phyloP scores from a whole-genome alignment of 805 yeast species.

The Debaryomyces hansenii region DNA sequence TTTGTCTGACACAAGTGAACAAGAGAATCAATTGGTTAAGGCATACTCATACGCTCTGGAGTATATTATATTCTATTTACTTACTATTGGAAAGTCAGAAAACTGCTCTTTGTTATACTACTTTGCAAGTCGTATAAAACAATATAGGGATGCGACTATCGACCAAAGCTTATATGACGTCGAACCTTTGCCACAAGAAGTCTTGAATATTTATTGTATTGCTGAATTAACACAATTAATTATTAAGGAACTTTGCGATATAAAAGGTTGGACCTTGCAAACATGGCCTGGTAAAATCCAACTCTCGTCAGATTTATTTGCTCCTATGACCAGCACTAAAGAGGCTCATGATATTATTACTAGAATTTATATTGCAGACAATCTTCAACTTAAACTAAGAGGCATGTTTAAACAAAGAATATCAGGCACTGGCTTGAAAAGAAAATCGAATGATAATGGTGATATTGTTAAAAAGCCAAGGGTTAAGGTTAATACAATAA shows the following conservation, averaged over 20 bases:
- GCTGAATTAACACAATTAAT: conserved; percentile 74
- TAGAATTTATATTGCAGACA: conserved; percentile 56
- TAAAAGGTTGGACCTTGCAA: conserved; percentile 65
- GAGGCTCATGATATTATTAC: conserved; percentile 60
- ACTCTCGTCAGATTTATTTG: conserved; percentile 67
- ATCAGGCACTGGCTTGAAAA: conserved; percentile 10
- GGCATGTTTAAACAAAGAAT: conserved; percentile 25
- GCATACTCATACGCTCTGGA: conserved; percentile 57
- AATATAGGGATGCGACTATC: conserved; percentile 60
- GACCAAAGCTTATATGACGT: conserved; percentile 29
- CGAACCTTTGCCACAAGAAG: conserved; percentile 21
- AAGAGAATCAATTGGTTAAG: conserved; percentile 27
- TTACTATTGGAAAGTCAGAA: conserved; percentile 57
- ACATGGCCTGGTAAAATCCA: conserved; percentile 82
- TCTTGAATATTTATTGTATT: conserved; percentile 54
- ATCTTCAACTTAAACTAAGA: conserved; percentile 36
- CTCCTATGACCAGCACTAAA: conserved; percentile 54
- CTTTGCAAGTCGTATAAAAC: conserved; percentile 75
- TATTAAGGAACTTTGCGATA: conserved; percentile 56
- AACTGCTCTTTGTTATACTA: conserved; percentile 76
- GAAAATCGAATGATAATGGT: conserved; percentile 9
- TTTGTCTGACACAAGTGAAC: conserved; percentile 13
- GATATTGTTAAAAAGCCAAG: conserved; percentile 18
- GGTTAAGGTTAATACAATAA: conserved; percentile 7
- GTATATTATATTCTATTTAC: conserved; percentile 60